Conservation (phyloP, 2,329 filamentous ascomycete genomes). For the Alternaria rosae region DNA sequence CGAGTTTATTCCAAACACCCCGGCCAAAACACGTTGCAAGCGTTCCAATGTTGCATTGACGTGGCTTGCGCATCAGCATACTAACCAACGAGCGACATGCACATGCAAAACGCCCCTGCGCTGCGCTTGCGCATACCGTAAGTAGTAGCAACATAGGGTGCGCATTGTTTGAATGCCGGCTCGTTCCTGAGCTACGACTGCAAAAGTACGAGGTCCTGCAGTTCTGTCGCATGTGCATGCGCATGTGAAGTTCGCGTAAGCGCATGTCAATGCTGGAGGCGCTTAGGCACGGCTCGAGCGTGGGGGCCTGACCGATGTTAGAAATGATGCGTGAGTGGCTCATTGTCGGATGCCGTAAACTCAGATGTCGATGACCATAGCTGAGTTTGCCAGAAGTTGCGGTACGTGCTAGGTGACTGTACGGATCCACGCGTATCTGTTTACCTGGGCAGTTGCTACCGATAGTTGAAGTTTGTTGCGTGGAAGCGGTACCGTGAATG, state of each 20-base stretch:
- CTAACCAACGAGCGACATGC: slow-evolving; percentile 7
- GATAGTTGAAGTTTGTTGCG: neutral
- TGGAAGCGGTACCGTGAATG: neutral
- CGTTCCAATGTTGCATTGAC: slow-evolving; percentile 23
- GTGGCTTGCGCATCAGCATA: slow-evolving; percentile 4
- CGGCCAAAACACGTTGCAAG: slow-evolving; percentile 11
- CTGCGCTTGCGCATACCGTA: slow-evolving; percentile 5
- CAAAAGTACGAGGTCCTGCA: slow-evolving; percentile 14
- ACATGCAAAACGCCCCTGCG: neutral
- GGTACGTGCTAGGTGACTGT: neutral
- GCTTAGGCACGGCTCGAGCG: slow-evolving; percentile 12
- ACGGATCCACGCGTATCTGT: neutral
- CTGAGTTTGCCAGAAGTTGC: neutral
- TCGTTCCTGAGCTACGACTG: slow-evolving; percentile 20
- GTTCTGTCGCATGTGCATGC: slow-evolving; percentile 19
- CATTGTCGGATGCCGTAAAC: neutral
- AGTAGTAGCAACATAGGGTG: slow-evolving; percentile 7
- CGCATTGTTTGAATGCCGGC: slow-evolving; percentile 18
- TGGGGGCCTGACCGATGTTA: slow-evolving; percentile 9
- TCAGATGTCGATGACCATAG: neutral
- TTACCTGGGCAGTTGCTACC: neutral
- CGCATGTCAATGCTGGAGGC: slow-evolving; percentile 3
- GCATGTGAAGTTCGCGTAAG: slow-evolving; percentile 15
- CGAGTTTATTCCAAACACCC: slow-evolving; percentile 1
- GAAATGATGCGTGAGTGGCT: slow-evolving; percentile 12